Percentiles rank a stretch among this genome's conserved stretches.
phyloP scores from a whole-genome alignment of 257 asterid species.

The Fraxinus americana region DNA sequence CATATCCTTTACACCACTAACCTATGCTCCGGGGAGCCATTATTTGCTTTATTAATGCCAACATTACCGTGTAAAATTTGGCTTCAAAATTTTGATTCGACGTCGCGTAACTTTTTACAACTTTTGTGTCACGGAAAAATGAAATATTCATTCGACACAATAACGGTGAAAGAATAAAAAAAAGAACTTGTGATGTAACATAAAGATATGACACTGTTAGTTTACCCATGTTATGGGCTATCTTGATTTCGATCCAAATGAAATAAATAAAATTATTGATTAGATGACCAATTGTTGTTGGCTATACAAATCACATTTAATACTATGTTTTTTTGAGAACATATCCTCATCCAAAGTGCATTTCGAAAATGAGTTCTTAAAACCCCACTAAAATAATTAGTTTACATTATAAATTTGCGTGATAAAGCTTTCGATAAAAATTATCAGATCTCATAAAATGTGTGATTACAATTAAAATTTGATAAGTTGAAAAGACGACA shows the following conservation, averaged over 20 bases:
- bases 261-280: background rate
- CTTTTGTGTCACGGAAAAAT: background rate
- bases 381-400: background rate
- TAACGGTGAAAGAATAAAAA: background rate
- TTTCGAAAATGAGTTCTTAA: background rate
- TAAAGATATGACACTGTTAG: background rate
- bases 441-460: no score
- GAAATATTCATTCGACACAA: background rate
- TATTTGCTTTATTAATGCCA: background rate
- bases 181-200: background rate
- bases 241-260: background rate
- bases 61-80: background rate
- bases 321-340: background rate
- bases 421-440: no score
- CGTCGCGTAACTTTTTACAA: no score
- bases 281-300: background rate
- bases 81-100: no score
- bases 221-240: background rate
- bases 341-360: background rate
- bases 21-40: no score
- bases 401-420: background rate
- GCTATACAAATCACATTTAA: background rate
- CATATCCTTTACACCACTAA: no score
- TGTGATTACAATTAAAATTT: no score
- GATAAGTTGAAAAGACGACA: no score